Base-by-base conservation (phyloP, 2,329 filamentous ascomycete species). In the Aspergillus sp. region DNA sequence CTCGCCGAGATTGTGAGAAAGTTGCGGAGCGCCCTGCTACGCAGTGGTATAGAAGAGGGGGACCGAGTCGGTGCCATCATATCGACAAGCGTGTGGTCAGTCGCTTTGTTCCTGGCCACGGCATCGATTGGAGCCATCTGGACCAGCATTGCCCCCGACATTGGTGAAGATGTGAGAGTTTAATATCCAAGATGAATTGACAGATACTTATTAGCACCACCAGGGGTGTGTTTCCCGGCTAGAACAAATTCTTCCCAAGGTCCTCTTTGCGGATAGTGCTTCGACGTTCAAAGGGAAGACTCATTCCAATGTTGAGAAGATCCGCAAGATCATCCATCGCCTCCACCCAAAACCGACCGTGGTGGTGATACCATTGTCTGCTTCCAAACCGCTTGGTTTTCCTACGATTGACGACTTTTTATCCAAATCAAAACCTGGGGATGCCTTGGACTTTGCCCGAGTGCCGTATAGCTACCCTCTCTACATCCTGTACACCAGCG, bases 61-160 rank as follows among this genome's bases (percentile, higher is more conserved):
- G 11, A 38, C 9, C 35, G 35, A 2, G 35, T 38, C 13, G 35
- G 73, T 32, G 74, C 73, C 2, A 60, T 76, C 4, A 73, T 76
- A 33, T 71, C 72, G 7, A 76, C 73, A 11, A 75, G 72, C 26
- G 66, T 74, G 7, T 73, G 71, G 65, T 70, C 70, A 0, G 67
- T 76, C 54, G 68, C 73, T 0, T 56, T 76, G 6, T 74, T 75
- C 47, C 65, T 77, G 42, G 74, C 73, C 9, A 64, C 63, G 19
- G 72, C 73, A 3, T 69, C 68, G 14, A 70, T 77, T 20, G 74
- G 73, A 4, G 74, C 72, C 4, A 71, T 76, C 42, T 77, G 73
- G 61, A 75, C 73, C 1, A 73, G 66, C 10, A 75, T 77, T 55
- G 65, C 68, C n/a, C 73, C 74, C 1, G 75, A 77, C 59, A 65